Evolutionary conservation across 2,329 filamentous ascomycete species (phyloP).

Genomic region (Parascedosporium putredinis): DNA sequence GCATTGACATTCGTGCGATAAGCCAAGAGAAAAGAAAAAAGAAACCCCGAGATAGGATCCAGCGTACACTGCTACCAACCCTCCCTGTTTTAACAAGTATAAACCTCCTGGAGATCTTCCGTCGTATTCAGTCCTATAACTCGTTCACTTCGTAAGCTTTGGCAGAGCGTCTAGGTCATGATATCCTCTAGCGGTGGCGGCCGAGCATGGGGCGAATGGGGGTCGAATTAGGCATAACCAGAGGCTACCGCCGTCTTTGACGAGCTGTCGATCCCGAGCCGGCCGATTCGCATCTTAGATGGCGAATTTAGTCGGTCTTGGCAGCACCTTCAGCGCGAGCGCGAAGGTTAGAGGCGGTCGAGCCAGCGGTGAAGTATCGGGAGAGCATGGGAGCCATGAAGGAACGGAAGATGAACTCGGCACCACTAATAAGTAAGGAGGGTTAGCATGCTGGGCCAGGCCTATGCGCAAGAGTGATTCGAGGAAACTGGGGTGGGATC

Average conservation of each 20-base stretch:
- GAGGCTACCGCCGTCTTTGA: background rate
- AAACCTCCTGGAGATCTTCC: background rate
- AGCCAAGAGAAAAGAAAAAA: background rate
- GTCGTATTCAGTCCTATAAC: background rate
- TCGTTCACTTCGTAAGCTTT: conserved; percentile 1
- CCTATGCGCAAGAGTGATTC: too few species aligned
- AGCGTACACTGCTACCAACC: background rate
- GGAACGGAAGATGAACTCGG: conserved; percentile 92
- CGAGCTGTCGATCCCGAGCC: background rate
- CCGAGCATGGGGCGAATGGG: background rate
- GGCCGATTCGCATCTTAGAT: background rate
- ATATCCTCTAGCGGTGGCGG: background rate
- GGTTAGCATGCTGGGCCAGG: conserved; percentile 11
- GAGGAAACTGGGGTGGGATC: too few species aligned
- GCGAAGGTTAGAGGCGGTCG: conserved; percentile 77
- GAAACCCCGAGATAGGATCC: background rate
- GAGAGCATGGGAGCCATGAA: conserved; percentile 85
- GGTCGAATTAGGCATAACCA: background rate
- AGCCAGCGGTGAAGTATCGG: conserved; percentile 72
- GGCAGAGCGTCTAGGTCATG: background rate
- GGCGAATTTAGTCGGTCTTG: conserved; percentile 50
- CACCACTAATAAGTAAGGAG: conserved; percentile 53
- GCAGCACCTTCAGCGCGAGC: conserved; percentile 73
- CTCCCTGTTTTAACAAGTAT: conserved; percentile 1
- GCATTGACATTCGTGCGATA: background rate